Evolutionary conservation across 108 stramenopile genomes (phyloP).

Genomic region (Poteriospumella lacustris): DNA sequence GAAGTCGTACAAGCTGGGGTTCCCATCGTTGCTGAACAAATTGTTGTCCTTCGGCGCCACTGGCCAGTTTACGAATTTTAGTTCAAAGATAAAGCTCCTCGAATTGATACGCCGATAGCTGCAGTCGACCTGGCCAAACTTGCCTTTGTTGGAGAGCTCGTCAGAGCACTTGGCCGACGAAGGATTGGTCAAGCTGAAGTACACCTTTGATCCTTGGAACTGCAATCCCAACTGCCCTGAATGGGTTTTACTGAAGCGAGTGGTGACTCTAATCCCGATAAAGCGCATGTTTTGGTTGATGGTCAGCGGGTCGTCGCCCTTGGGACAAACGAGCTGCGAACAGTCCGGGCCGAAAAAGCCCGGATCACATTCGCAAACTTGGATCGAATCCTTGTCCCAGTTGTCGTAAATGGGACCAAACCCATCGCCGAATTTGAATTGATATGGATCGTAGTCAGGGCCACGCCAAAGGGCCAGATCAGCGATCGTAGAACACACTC

Average conservation of each 20-base stretch:
- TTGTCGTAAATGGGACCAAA: conserved; percentile 38
- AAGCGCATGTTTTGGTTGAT: conserved; percentile 41
- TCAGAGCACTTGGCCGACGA: conserved; percentile 23
- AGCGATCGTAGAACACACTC: conserved; percentile 40
- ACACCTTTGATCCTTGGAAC: conserved; percentile 27
- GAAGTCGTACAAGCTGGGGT: conserved; percentile 41
- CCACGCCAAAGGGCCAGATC: conserved; percentile 42
- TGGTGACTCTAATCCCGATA: conserved; percentile 33
- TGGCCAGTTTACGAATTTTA: conserved; percentile 40
- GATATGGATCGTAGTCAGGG: conserved; percentile 38
- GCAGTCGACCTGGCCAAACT: conserved; percentile 40
- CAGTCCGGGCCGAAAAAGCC: conserved; percentile 50
- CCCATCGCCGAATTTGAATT: conserved; percentile 34
- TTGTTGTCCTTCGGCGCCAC: conserved; percentile 46
- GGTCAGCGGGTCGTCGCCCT: conserved; percentile 53
- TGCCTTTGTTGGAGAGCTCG: conserved; percentile 29
- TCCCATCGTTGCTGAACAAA: conserved; percentile 42
- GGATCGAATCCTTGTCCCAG: conserved; percentile 43
- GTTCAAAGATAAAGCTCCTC: conserved; percentile 31
- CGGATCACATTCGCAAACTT: conserved; percentile 39
- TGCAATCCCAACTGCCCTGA: conserved; percentile 25
- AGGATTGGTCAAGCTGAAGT: conserved; percentile 11
- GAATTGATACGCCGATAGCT: not conserved
- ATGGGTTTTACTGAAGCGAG: not conserved
- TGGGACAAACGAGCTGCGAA: conserved; percentile 44